A percentile compares a stretch with the other conserved stretches of the same genome.
Evolutionary conservation across 257 asterid species (phyloP).

Genomic region (Nicotiana tomentosiformis): DNA sequence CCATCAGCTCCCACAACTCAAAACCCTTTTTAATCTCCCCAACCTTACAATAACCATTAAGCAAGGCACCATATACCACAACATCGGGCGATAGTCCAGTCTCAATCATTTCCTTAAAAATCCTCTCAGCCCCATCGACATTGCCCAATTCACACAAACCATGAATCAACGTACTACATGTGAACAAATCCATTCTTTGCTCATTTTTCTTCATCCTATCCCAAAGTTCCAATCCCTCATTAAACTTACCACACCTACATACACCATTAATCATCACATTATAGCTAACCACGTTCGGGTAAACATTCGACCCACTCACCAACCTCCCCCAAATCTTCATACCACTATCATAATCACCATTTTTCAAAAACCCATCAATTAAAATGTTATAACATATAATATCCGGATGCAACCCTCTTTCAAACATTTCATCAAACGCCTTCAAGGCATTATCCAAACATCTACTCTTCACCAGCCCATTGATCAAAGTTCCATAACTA

Average conservation of each 20-base stretch:
- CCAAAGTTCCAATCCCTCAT: slow-evolving; percentile 58
- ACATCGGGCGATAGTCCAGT: slow-evolving; percentile 51
- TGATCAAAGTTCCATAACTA: slow-evolving; percentile 71
- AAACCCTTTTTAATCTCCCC: slow-evolving; percentile 40
- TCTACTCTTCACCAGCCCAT: slow-evolving; percentile 59
- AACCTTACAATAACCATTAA: slow-evolving; percentile 55
- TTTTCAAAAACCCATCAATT: slow-evolving; percentile 63
- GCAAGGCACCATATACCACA: slow-evolving; percentile 62
- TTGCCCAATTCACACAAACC: slow-evolving; percentile 72
- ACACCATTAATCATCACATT: slow-evolving; percentile 83
- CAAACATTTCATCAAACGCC: slow-evolving; percentile 83
- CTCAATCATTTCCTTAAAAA: slow-evolving; percentile 53
- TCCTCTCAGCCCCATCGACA: slow-evolving; percentile 60
- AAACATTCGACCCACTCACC: slow-evolving; percentile 39
- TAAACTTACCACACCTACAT: slow-evolving; percentile 64
- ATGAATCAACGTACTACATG: slow-evolving; percentile 63
- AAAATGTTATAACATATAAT: slow-evolving; percentile 69
- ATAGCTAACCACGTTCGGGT: slow-evolving; percentile 68
- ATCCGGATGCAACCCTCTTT: slow-evolving; percentile 62
- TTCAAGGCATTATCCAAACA: slow-evolving; percentile 40
- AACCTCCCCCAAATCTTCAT: slow-evolving; percentile 67
- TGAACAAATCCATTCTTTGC: slow-evolving; percentile 59
- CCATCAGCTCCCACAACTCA: slow-evolving; percentile 82
- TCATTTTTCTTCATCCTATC: slow-evolving; percentile 64
- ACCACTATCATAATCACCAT: slow-evolving; percentile 44